A percentile compares a stretch with the other conserved stretches of the same genome.
These are phyloP conservation scores for Boletus patriciae DNA, from an alignment of 768 basidiomycete genomes.

Conservation along the genomic window DNA sequence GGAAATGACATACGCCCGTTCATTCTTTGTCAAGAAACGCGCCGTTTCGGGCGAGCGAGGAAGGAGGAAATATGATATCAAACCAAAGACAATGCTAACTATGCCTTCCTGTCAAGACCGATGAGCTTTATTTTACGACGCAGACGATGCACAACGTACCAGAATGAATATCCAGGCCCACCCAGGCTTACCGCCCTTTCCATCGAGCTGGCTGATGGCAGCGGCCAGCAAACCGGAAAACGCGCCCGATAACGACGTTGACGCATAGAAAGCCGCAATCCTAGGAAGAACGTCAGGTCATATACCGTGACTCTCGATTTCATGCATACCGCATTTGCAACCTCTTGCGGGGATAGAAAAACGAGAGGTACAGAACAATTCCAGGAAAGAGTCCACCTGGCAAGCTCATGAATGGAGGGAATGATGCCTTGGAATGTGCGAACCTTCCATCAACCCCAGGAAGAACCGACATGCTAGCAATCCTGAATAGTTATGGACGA, in stretches of 20 bases:
- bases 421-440: neutral
- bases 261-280: slow-evolving; percentile 37
- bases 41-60: slow-evolving; percentile 45
- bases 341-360: slow-evolving; percentile 39
- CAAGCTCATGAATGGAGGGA: slow-evolving; percentile 1
- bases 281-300: slow-evolving; percentile 21
- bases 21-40: slow-evolving; percentile 51
- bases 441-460: slow-evolving; percentile 63
- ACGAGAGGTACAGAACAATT: slow-evolving; percentile 55
- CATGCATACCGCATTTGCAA: slow-evolving; percentile 24
- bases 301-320: neutral
- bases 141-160: slow-evolving; percentile 25
- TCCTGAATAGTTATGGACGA: slow-evolving; percentile 51
- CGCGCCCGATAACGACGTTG: slow-evolving; percentile 53
- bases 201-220: slow-evolving; percentile 57
- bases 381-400: slow-evolving; percentile 58
- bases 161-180: slow-evolving; percentile 65
- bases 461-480: slow-evolving; percentile 51
- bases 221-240: slow-evolving; percentile 66
- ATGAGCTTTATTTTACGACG: neutral
- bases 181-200: slow-evolving; percentile 48
- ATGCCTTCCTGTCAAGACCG: slow-evolving; percentile 47
- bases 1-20: slow-evolving; percentile 46
- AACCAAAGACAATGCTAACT: slow-evolving; percentile 60
- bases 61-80: slow-evolving; percentile 48